phyloP scores from a whole-genome alignment of 371 early-diverging fungal genomes.

The Mortierella sp. region DNA sequence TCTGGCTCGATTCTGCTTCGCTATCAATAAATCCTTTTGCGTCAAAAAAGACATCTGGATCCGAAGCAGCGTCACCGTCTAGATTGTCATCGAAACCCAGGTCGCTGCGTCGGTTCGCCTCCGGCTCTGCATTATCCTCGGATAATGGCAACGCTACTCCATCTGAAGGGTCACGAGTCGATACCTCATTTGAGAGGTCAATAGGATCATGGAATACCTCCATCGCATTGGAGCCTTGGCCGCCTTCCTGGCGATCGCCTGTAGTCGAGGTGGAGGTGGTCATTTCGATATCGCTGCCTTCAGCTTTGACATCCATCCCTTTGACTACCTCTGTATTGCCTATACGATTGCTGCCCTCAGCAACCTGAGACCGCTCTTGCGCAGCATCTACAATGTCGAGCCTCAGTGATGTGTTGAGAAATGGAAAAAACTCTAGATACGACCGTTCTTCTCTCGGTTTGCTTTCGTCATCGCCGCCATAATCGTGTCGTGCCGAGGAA shows the following conservation, averaged over 20 bases:
- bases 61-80: slow-evolving; percentile 33
- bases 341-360: neutral
- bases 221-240: neutral
- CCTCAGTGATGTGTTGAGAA: slow-evolving; percentile 70
- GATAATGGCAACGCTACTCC: neutral
- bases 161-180: neutral
- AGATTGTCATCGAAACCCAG: slow-evolving; percentile 13
- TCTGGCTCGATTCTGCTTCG: slow-evolving; percentile 25
- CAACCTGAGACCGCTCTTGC: neutral
- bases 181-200: neutral
- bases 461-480: slow-evolving; percentile 37
- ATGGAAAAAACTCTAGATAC: slow-evolving; percentile 86
- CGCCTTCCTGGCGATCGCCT: neutral
- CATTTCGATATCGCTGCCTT: slow-evolving; percentile 4
- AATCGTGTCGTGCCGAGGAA: slow-evolving; percentile 32
- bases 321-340: neutral
- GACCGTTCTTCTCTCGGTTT: slow-evolving; percentile 89
- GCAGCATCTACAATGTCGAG: slow-evolving; percentile 60
- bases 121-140: neutral
- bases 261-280: neutral
- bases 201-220: slow-evolving; percentile 16
- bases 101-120: neutral
- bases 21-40: slow-evolving; percentile 46
- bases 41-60: slow-evolving; percentile 51
- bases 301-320: neutral